A percentile compares a stretch with the other conserved stretches of the same genome.
These are phyloP conservation scores for Penicillium crystallinum DNA, from an alignment of 495 filamentous ascomycete genomes.

Conservation along the genomic window DNA sequence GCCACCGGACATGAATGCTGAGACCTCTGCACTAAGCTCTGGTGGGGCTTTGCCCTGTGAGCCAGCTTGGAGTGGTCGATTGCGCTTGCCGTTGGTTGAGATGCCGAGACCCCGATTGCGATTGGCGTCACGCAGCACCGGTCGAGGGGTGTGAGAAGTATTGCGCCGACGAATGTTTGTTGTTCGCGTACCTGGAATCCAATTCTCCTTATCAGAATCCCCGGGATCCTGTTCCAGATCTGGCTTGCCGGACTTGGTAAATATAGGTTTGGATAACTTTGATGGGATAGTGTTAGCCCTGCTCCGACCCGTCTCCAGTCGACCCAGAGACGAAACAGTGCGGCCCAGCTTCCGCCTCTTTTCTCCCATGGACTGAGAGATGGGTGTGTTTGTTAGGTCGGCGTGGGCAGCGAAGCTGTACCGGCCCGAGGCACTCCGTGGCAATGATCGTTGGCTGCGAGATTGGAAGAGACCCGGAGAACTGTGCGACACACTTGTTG, in stretches of 20 bases:
- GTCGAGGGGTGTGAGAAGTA: conserved; percentile 34
- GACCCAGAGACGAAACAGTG: conserved; percentile 60
- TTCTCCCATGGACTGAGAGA: conserved; percentile 44
- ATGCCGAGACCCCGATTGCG: conserved; percentile 23
- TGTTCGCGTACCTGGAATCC: conserved; percentile 55
- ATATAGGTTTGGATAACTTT: conserved; percentile 25
- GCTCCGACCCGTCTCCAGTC: conserved; percentile 50
- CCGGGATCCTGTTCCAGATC: conserved; percentile 45
- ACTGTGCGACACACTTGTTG: conserved; percentile 65
- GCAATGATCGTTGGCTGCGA: conserved; percentile 45
- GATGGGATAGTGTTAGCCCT: conserved; percentile 12
- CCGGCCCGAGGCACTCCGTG: conserved; percentile 37
- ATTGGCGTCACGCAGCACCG: conserved; percentile 44
- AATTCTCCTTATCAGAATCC: conserved; percentile 95
- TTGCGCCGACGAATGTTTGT: conserved; percentile 36
- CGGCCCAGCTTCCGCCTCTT: conserved; percentile 59
- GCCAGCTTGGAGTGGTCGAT: conserved; percentile 28
- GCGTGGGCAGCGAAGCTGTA: conserved; percentile 49
- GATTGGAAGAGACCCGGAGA: conserved; percentile 70
- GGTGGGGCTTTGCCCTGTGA: conserved; percentile 25
- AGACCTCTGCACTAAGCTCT: conserved; percentile 53
- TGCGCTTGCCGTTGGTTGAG: conserved; percentile 31
- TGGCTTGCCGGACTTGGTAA: conserved; percentile 22
- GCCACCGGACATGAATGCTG: conserved; percentile 60
- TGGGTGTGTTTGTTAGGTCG: conserved; percentile 41